A percentile compares a stretch with the other conserved stretches of the same genome.
phyloP scores from a whole-genome alignment of 2,329 filamentous ascomycete species.

The Aphanocladium album region DNA sequence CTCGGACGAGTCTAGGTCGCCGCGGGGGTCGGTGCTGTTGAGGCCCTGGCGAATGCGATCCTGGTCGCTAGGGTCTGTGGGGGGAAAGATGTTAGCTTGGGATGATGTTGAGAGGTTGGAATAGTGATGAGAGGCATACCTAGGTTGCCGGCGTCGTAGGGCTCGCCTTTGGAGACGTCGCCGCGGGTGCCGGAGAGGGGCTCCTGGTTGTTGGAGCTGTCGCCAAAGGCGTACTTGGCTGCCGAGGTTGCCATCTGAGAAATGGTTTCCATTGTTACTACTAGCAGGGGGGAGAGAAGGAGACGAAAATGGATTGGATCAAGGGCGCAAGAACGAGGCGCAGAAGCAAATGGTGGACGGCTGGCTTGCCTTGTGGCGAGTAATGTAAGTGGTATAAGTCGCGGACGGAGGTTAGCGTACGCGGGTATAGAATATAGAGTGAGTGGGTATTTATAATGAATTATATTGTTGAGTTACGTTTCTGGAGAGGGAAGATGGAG shows the following conservation, averaged over 20 bases:
- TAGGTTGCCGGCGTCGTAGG: slow-evolving; percentile 75
- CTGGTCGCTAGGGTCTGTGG: neutral
- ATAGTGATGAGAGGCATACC: slow-evolving; percentile 27
- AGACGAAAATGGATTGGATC: neutral
- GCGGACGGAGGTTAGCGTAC: no score
- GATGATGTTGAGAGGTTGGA: no score
- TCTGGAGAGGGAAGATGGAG: neutral
- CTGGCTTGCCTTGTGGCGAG: neutral
- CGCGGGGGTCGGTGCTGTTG: slow-evolving; percentile 12
- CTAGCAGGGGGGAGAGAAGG: neutral
- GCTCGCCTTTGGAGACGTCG: slow-evolving; percentile 61
- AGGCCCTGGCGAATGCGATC: slow-evolving; percentile 27
- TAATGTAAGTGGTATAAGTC: neutral
- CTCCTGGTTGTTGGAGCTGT: slow-evolving; percentile 44
- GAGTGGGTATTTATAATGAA: neutral
- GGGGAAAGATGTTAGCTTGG: neutral
- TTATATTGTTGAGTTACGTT: neutral
- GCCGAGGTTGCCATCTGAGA: slow-evolving; percentile 45
- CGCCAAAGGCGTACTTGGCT: slow-evolving; percentile 40
- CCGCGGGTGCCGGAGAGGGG: slow-evolving; percentile 68
- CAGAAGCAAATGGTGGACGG: neutral
- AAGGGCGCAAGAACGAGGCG: neutral
- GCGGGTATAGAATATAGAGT: neutral
- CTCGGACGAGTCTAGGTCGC: neutral
- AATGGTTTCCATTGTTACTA: slow-evolving; percentile 56